Evolutionary conservation across 2,329 filamentous ascomycete genomes (phyloP).

Genomic region (Aspergillus sp.): DNA sequence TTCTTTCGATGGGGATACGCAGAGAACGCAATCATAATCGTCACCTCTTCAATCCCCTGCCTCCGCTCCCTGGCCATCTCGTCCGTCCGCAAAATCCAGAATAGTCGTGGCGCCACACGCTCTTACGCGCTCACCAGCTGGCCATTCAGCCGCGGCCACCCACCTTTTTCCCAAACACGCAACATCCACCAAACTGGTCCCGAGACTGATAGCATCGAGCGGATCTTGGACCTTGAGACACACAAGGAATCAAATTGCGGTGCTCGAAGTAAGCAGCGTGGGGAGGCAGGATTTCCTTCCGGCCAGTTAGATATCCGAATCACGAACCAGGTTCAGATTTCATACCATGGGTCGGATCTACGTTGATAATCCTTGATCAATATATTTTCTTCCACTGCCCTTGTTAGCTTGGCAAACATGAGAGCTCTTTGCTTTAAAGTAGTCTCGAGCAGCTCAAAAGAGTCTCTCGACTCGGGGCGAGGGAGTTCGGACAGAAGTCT

Average conservation of each 20-base stretch:
- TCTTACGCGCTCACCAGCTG: not conserved
- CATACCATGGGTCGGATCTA: not conserved
- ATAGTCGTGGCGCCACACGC: not conserved
- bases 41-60: conserved; percentile 37
- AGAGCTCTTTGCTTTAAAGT: no score
- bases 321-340: not conserved
- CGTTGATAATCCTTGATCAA: not conserved
- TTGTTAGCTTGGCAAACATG: no score
- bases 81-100: conserved; percentile 5
- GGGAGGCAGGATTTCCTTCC: not conserved
- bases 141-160: not conserved
- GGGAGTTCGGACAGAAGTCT: no score
- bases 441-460: no score
- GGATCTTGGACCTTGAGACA: not conserved
- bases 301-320: not conserved
- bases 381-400: not conserved
- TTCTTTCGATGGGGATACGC: conserved; percentile 36
- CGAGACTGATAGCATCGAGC: not conserved
- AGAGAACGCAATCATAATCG: conserved; percentile 37
- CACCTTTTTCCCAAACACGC: not conserved
- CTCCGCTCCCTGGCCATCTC: conserved; percentile 29
- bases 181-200: not conserved
- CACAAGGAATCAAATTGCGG: not conserved
- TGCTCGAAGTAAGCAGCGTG: not conserved
- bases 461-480: no score